Base-by-base conservation (phyloP, 176 grass and related monocot genomes). In the Hordeum vulgare region DNA sequence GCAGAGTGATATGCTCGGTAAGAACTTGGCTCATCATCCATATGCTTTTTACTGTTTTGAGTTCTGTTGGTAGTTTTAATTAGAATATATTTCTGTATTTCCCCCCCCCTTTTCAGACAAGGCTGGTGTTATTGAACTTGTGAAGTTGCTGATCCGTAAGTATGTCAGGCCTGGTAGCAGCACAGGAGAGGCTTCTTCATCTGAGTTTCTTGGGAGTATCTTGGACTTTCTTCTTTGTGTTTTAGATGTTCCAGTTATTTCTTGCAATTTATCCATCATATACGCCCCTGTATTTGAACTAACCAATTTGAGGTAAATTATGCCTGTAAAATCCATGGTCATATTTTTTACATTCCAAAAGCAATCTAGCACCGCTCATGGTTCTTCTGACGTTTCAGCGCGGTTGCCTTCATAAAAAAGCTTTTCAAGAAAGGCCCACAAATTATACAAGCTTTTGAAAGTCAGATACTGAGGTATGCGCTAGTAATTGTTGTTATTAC, bases 221-320 rank as follows among this genome's bases (percentile, higher is more conserved):
- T 90, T 97, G 90, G 79, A 89, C 33, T 82, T 94, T 61, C 83
- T 97, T 69, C 87, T 94, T 69, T 87, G 76, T 82, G 79, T 92
- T 94, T 87, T 97, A 61, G 92, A 97, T 94, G 70, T 90, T 86
- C 89, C 91, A 69, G 36, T 81, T 34, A 81, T 94, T 70, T 75
- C 88, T 73, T 80, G 7, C 54, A 85, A 94, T 83, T 80, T 97
- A 68, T 59, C 70, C n/a, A 54, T 80, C 9, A 67, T 92, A 79
- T 95, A 98, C 88, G 60, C 49, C 64, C 92, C 89, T 36, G 89
- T 89, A 51, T 98, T 98, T 65, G 73, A 91, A 62, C 28, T 98
- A 44, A 86, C 67, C 84, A 88, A 84, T 66, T 76, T 23, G 24
- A 93, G 93, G 95, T 97, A 85, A 83, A 21, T 58, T 68, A 56